Evolutionary conservation across 2,329 filamentous ascomycete genomes (phyloP).

Genomic region (Curvularia sp.): DNA sequence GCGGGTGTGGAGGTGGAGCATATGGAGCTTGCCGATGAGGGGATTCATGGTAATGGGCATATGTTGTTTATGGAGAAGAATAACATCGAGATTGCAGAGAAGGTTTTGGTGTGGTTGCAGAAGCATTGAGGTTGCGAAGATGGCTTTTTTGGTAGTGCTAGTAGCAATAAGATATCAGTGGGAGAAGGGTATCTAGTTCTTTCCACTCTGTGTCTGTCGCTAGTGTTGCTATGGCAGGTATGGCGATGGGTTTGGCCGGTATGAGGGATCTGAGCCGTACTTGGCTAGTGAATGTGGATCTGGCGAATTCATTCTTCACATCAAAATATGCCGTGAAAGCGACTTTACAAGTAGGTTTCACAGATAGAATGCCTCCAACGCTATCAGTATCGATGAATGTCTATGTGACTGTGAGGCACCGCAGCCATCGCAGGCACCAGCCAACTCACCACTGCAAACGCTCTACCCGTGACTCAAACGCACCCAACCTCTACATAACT

Average conservation of each 20-base stretch:
- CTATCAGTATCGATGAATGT: no score
- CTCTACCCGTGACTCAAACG: not conserved
- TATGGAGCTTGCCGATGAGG: conserved; percentile 58
- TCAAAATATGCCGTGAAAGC: no score
- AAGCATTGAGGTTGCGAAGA: not conserved
- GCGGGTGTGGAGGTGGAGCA: conserved; percentile 36
- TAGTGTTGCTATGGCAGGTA: no score
- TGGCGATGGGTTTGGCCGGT: no score
- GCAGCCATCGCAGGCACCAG: not conserved
- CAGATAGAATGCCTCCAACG: no score
- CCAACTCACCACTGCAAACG: not conserved
- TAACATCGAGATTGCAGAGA: conserved; percentile 24
- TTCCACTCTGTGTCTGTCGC: not conserved
- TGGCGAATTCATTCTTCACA: no score
- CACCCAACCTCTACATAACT: not conserved
- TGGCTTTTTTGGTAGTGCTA: not conserved
- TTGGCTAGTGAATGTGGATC: no score
- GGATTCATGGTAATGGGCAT: conserved; percentile 65
- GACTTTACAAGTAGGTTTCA: no score
- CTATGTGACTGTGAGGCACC: not conserved
- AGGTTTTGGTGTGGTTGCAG: conserved; percentile 1
- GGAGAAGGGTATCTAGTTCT: not conserved
- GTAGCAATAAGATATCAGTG: not conserved
- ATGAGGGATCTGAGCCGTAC: no score
- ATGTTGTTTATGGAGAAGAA: conserved; percentile 48